Evolutionary conservation across 306 rosid genomes (phyloP), one percentile per base, ranked within the genome.

Genomic region (Quercus engelmannii): DNA sequence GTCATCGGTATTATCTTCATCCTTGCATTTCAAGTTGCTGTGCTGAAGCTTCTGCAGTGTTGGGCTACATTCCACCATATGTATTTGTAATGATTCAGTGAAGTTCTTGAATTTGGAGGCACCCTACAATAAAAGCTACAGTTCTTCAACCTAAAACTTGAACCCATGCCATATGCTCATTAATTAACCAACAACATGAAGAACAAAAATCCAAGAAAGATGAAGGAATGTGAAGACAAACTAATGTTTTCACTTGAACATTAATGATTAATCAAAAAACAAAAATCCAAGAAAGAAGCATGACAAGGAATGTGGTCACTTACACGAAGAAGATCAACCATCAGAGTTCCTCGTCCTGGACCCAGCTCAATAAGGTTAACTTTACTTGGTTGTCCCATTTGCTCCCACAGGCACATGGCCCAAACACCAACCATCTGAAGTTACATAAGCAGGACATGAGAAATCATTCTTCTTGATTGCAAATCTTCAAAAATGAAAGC

Each of bases 341-440:
- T 91, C 13, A 95, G 98, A 59, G 98, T 93, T 82, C 99, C 99
- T 77, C 99, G 88, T 55, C 99, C 99, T 0, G 99, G 98, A 5
- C 99, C 99, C 26, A 95, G 87, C 91, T 95, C 97, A 6, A 95
- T 80, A 17, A 95, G 76, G 87, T 91, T 93, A 63, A 95, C 85
- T 56, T 78, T 85, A 25, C 67, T 76, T 0, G 98, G 99, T 74
- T 84, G 97, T 25, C 96, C 99, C 99, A 95, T 91, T 91, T 95
- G 99, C 94, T 95, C 94, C 99, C 99, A 95, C 7, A 95, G 74
- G 83, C 94, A 93, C 96, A 95, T 88, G 78, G 90, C 97, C 99
- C 99, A 95, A 21, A 95, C 94, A 79, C 98, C 98, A 81, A 93
- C 77, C 94, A 95, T 91, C 98, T 95, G 77, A 72, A 25, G 74